These are phyloP conservation scores for Yarrowia sp. DNA, from an alignment of 805 yeast genomes.

Conservation along the genomic window DNA sequence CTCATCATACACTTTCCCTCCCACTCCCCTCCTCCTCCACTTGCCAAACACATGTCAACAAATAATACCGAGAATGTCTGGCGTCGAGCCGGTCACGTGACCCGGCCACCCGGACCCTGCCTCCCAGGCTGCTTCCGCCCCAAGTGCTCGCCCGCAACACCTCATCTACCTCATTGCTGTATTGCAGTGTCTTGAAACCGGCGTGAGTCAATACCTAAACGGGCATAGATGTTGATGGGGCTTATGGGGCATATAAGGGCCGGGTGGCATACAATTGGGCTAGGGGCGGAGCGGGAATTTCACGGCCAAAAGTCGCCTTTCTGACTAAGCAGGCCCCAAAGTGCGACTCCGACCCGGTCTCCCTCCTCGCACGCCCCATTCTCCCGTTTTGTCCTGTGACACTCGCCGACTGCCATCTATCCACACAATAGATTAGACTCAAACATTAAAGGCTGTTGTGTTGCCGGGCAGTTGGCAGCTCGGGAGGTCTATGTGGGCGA, in stretches of 20 bases:
- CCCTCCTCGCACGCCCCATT: not conserved
- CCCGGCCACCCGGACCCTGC: too few species aligned
- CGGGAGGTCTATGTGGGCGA: not conserved
- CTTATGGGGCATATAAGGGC: conserved; percentile 3
- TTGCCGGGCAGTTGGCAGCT: conserved; percentile 29
- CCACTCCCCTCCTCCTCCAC: too few species aligned
- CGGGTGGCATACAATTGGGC: too few species aligned
- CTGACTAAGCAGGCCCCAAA: too few species aligned
- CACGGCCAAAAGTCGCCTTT: too few species aligned
- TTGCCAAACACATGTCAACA: too few species aligned
- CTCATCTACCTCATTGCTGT: not conserved
- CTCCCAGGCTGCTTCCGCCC: too few species aligned
- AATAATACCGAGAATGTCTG: too few species aligned
- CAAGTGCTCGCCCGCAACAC: not conserved
- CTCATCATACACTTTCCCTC: too few species aligned
- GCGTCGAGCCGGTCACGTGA: too few species aligned
- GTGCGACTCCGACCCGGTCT: too few species aligned
- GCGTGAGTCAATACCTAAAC: conserved; percentile 32
- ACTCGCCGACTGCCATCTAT: conserved; percentile 16
- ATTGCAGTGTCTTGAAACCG: conserved; percentile 16
- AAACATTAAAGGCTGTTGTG: conserved; percentile 24
- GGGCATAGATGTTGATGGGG: conserved; percentile 30
- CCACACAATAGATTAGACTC: conserved; percentile 36
- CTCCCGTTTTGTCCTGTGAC: not conserved
- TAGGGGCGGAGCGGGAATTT: too few species aligned